These are phyloP conservation scores for Tetradesmus obliquus DNA, from an alignment of 139 green algal species.

Conservation along the genomic window DNA sequence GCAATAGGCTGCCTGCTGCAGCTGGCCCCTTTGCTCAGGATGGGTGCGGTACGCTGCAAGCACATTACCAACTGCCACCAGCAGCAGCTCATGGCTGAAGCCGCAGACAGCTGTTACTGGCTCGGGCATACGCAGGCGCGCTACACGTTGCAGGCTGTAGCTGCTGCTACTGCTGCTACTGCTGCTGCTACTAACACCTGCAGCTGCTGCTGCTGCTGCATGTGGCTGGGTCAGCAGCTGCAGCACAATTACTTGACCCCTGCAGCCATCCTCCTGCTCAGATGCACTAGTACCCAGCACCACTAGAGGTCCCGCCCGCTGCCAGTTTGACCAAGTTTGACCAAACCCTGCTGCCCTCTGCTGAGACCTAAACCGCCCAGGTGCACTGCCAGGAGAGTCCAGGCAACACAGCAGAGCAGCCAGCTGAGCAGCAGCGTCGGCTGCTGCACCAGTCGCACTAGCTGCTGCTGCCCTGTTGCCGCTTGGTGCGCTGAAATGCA, in stretches of 20 bases:
- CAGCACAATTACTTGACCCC: conserved; percentile 18
- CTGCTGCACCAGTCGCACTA: background rate
- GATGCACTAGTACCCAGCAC: background rate
- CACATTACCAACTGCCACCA: background rate
- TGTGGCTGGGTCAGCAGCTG: background rate
- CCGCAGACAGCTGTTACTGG: conserved; percentile 19
- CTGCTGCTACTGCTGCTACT: background rate
- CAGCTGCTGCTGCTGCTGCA: conserved; percentile 31
- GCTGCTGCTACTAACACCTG: background rate
- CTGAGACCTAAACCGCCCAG: background rate
- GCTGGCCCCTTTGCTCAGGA: background rate
- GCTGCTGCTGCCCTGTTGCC: background rate
- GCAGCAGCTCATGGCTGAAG: conserved; percentile 11
- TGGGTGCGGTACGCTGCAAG: conserved; percentile 22
- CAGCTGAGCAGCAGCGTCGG: background rate
- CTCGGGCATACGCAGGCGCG: conserved; percentile 31
- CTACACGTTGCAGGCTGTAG: conserved; percentile 14
- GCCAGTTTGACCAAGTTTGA: conserved; percentile 3
- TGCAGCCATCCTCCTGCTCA: background rate
- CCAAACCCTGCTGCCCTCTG: background rate
- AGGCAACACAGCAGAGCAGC: background rate
- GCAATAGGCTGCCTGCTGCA: conserved; percentile 28
- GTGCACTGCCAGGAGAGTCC: background rate
- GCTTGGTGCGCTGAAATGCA: background rate
- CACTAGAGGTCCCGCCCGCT: background rate